phyloP scores from a whole-genome alignment of 495 filamentous ascomycete species.

The Amorphotheca resinae region DNA sequence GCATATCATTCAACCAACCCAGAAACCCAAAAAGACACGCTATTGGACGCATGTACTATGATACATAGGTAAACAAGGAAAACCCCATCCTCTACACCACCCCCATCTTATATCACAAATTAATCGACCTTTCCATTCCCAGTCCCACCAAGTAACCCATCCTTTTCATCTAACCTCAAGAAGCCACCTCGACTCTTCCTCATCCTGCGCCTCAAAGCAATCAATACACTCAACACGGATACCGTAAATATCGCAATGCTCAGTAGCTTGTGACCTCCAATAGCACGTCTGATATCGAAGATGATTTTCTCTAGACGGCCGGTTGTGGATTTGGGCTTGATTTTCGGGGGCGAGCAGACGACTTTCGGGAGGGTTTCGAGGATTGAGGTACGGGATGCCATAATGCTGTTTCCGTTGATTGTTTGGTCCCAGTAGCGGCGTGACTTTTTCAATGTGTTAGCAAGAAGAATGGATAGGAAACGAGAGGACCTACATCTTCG shows the following conservation, averaged over 20 bases:
- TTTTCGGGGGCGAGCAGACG: slow-evolving; percentile 57
- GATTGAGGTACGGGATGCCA: slow-evolving; percentile 85
- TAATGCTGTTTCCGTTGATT: slow-evolving; percentile 73
- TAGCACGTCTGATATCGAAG: slow-evolving; percentile 58
- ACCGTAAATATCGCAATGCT: slow-evolving; percentile 49
- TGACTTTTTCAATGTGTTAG: slow-evolving; percentile 44
- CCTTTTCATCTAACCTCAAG: slow-evolving; percentile 68
- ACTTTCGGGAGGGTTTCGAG: slow-evolving; percentile 83
- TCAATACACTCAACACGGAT: slow-evolving; percentile 32
- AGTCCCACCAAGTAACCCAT: slow-evolving; percentile 48
- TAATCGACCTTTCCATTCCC: slow-evolving; percentile 71
- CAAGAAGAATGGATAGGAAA: slow-evolving; percentile 5
- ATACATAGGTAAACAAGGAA: not conserved
- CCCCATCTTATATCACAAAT: slow-evolving; percentile 1
- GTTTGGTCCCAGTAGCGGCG: slow-evolving; percentile 92
- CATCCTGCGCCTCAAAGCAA: slow-evolving; percentile 47
- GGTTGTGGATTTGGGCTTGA: slow-evolving; percentile 78
- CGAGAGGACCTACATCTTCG: slow-evolving; percentile 73
- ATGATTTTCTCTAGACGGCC: slow-evolving; percentile 63
- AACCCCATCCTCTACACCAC: too few relatives aligned
- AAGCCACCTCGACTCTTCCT: slow-evolving; percentile 48
- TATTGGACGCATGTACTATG: not conserved
- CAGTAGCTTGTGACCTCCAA: slow-evolving; percentile 60
- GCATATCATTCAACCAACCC: not conserved
- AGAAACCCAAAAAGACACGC: not conserved